These are phyloP conservation scores for Penicillium taxi DNA, from an alignment of 495 filamentous ascomycete species.

Conservation along the genomic window DNA sequence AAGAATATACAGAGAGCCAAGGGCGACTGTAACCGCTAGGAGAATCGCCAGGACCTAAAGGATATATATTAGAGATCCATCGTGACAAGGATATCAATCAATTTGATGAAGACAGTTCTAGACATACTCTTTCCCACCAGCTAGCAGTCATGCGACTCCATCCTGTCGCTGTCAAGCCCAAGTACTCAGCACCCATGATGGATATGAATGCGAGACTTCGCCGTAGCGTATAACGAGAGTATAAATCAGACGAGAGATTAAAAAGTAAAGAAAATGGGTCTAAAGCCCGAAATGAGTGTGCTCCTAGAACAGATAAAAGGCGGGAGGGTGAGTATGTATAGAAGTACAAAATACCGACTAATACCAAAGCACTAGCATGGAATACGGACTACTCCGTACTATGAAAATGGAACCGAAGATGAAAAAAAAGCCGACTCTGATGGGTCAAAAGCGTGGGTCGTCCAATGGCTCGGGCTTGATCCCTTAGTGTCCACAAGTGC, in stretches of 20 bases:
- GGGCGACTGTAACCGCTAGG: neutral
- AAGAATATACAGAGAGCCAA: neutral
- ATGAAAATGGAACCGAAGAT: too few relatives aligned
- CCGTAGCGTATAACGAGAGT: constrained; percentile 1
- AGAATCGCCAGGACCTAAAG: neutral
- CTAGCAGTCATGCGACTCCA: constrained; percentile 2
- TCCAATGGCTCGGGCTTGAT: neutral
- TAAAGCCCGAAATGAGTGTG: constrained; percentile 1
- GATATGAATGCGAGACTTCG: neutral
- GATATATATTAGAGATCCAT: neutral
- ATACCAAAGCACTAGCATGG: too few relatives aligned
- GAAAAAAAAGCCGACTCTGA: too few relatives aligned
- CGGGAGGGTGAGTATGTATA: constrained; percentile 3
- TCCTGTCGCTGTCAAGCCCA: neutral
- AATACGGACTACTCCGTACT: too few relatives aligned
- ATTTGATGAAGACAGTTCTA: neutral
- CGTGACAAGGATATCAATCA: neutral
- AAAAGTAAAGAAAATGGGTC: constrained; percentile 1
- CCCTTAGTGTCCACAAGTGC: too few relatives aligned
- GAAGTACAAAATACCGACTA: too few relatives aligned
- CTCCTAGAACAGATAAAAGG: neutral
- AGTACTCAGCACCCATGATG: constrained; percentile 1
- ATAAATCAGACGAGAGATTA: too few relatives aligned
- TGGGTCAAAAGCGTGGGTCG: neutral
- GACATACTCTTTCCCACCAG: constrained; percentile 3